These are phyloP conservation scores for Cicer judaicum DNA, from an alignment of 306 rosid species.

Conservation along the genomic window DNA sequence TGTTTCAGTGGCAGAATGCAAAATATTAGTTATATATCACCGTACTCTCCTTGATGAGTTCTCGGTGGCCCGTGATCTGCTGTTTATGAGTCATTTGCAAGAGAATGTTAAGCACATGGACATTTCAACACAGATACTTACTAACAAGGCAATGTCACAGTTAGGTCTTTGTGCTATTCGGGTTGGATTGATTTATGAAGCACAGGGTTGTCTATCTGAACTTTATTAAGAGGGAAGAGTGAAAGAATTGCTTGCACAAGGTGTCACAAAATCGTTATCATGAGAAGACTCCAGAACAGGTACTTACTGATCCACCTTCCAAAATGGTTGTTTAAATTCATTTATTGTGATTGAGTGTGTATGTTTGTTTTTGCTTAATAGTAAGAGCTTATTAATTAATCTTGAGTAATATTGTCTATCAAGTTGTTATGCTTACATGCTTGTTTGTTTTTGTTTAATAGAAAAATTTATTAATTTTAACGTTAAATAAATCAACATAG, in stretches of 20 bases:
- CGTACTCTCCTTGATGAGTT: constrained; percentile 88
- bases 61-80: constrained; percentile 80
- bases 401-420: too few species aligned
- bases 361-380: too few species aligned
- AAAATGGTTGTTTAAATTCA: too few species aligned
- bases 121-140: constrained; percentile 88
- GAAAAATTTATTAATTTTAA: too few species aligned
- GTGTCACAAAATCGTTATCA: constrained; percentile 81
- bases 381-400: too few species aligned
- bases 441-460: too few species aligned
- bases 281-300: too few species aligned
- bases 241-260: constrained; percentile 96
- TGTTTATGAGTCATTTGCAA: constrained; percentile 97
- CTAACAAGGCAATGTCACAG: constrained; percentile 93
- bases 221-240: constrained; percentile 94
- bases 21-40: constrained; percentile 61
- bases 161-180: constrained; percentile 93
- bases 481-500: too few species aligned
- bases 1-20: too few species aligned
- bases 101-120: constrained; percentile 89
- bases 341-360: too few species aligned
- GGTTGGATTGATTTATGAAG: constrained; percentile 79
- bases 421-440: too few species aligned
- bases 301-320: too few species aligned
- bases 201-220: constrained; percentile 88